Base-by-base conservation (phyloP, 495 filamentous ascomycete species). In the Penicillium ucsense region DNA sequence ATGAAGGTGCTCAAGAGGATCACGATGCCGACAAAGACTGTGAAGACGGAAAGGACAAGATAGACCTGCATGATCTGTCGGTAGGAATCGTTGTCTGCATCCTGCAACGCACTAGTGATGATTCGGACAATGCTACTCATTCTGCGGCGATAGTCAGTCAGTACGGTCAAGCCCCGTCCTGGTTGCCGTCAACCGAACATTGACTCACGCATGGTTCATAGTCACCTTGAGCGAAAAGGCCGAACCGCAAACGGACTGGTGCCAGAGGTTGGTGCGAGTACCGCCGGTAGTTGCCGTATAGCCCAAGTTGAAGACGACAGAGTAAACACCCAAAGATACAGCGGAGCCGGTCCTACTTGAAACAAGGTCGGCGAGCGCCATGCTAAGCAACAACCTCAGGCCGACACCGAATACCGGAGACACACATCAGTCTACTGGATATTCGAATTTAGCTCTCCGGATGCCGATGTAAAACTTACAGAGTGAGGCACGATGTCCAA, bases 81-180 rank as follows among this genome's bases (percentile, higher is more conserved):
- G 36, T 73, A 73, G 6, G 63, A 65, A 32, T 66, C 56, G 27
- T 68, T 42, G 36, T 68, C 67, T 30, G 64, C 66, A 41, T 74
- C 70, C 42, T 73, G 68, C 6, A 74, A 50, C 5, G 66, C 68
- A 12, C 68, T 63, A 20, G 64, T 66, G 44, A 72, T 63, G 35
- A 73, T 71, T 1, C 67, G 57, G 39, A 74, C 52, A 43, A 74
- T 68, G 38, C 72, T 70, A 46, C 57, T 70, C 66, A 70, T 71
- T 10, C 68, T 73, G 44, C 42, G 4, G 20, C 20, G 20, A 20
- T 2, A 11, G 20, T 6, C 8, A 30, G 48, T 56, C n/a, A 60
- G 49, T 20, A 20, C 20, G 20, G 20, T 20, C 20, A 20, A 20
- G 20, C n/a, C n/a, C n/a, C 10, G 7, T 8, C 31, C n/a, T 12